phyloP scores from a whole-genome alignment of 2,329 filamentous ascomycete genomes.

The Macroventuria anomochaeta region DNA sequence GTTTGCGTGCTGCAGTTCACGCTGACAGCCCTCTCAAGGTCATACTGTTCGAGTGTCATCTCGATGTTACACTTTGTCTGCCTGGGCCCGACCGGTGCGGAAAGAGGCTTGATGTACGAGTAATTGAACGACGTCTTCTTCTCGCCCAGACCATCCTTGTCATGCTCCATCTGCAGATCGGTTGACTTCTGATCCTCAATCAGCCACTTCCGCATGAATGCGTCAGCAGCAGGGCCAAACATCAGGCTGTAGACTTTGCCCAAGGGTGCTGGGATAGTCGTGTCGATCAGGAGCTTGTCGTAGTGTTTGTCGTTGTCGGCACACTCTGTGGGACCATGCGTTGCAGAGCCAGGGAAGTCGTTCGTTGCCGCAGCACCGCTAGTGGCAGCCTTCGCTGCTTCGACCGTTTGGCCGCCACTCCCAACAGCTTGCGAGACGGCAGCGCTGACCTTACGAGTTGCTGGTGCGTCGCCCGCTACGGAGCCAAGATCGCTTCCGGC shows the following conservation, averaged over 20 bases:
- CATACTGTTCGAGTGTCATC: slow-evolving; percentile 81
- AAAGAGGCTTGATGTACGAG: slow-evolving; percentile 90
- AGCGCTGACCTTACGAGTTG: slow-evolving; percentile 72
- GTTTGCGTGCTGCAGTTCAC: slow-evolving; percentile 86
- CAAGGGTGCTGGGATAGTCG: slow-evolving; percentile 82
- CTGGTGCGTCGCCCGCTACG: slow-evolving; percentile 60
- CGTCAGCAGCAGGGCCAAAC: slow-evolving; percentile 79
- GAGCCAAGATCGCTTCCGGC: slow-evolving; percentile 59
- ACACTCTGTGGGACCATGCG: slow-evolving; percentile 85
- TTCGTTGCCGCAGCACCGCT: slow-evolving; percentile 52
- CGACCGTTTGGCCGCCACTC: slow-evolving; percentile 36
- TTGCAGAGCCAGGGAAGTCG: slow-evolving; percentile 84
- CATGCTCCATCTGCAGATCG: slow-evolving; percentile 83
- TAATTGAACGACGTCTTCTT: slow-evolving; percentile 78
- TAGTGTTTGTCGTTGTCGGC: slow-evolving; percentile 80
- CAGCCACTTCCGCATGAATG: slow-evolving; percentile 87
- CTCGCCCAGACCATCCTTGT: slow-evolving; percentile 76
- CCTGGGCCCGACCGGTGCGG: slow-evolving; percentile 82
- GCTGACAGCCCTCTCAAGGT: slow-evolving; percentile 85
- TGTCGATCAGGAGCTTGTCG: slow-evolving; percentile 84
- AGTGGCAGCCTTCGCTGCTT: slow-evolving; percentile 52
- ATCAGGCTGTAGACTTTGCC: slow-evolving; percentile 90
- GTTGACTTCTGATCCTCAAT: slow-evolving; percentile 85
- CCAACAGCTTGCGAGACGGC: slow-evolving; percentile 49
- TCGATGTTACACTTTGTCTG: slow-evolving; percentile 94